Conservation (phyloP, 495 filamentous ascomycete species). For the Penicillium subrubescens region DNA sequence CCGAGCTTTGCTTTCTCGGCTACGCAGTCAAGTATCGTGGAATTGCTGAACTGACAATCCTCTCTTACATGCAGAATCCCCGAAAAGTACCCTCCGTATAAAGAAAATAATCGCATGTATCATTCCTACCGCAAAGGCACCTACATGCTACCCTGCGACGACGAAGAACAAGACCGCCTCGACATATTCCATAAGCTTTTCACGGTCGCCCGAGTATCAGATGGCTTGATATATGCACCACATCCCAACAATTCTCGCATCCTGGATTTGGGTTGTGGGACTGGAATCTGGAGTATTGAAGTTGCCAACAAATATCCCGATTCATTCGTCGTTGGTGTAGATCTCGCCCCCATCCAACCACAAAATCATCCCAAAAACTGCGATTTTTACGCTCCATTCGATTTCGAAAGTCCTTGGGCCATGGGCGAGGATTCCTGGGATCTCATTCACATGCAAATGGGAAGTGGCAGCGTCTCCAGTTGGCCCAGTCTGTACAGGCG, state of each 20-base stretch:
- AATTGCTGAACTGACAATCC: conserved; percentile 1
- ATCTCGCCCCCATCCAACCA: conserved; percentile 82
- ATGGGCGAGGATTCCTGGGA: conserved; percentile 79
- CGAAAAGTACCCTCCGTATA: conserved; percentile 35
- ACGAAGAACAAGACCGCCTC: conserved; percentile 70
- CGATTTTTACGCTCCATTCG: conserved; percentile 65
- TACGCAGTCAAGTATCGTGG: not conserved
- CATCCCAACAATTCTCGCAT: conserved; percentile 55
- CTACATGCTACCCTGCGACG: conserved; percentile 56
- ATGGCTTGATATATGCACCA: conserved; percentile 54
- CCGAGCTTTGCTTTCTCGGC: not conserved
- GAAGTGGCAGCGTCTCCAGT: conserved; percentile 75
- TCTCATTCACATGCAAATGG: conserved; percentile 80
- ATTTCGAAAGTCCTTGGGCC: conserved; percentile 82
- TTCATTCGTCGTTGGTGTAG: conserved; percentile 69
- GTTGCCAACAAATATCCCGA: conserved; percentile 70
- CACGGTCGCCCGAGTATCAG: conserved; percentile 63
- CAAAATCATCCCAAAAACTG: conserved; percentile 69
- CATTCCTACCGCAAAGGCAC: conserved; percentile 51
- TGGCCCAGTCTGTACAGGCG: conserved; percentile 78
- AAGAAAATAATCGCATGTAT: conserved; percentile 53
- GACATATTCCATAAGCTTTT: conserved; percentile 81
- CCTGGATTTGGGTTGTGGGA: conserved; percentile 84
- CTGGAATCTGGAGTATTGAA: conserved; percentile 90
- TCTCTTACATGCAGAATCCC: conserved; percentile 30